Evolutionary conservation across 75 land plant genomes (phyloP).

Genomic region (Selaginella tamariscina): DNA sequence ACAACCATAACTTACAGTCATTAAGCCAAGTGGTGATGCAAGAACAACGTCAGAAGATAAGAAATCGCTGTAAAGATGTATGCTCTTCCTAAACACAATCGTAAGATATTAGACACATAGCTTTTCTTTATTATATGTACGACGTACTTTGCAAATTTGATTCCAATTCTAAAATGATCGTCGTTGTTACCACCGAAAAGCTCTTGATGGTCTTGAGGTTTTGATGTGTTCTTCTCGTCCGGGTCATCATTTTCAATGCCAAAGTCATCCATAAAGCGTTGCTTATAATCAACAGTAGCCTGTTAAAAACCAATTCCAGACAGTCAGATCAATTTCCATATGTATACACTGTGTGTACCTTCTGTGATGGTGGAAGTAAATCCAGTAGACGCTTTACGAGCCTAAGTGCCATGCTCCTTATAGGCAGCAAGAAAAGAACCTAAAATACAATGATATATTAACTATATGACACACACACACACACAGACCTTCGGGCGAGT

Average conservation of each 20-base stretch:
- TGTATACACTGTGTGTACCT: constrained; percentile 28
- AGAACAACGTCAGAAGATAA: constrained; percentile 86
- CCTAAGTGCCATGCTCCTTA: constrained; percentile 68
- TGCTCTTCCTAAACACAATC: constrained; percentile 39
- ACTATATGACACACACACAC: neutral
- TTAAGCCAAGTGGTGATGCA: constrained; percentile 75
- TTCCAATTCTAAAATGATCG: constrained; percentile 80
- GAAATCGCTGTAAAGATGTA: constrained; percentile 76
- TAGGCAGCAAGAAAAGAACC: constrained; percentile 73
- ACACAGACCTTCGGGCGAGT: constrained; percentile 80
- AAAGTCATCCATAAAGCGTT: constrained; percentile 66
- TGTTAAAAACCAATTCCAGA: constrained; percentile 22
- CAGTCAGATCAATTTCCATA: no score
- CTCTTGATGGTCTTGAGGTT: constrained; percentile 63
- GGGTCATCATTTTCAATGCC: constrained; percentile 37
- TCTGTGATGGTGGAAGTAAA: constrained; percentile 49
- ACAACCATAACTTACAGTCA: constrained; percentile 41
- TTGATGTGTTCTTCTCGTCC: constrained; percentile 37
- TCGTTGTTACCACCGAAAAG: constrained; percentile 73
- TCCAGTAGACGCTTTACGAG: constrained; percentile 71
- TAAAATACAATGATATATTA: constrained; percentile 16
- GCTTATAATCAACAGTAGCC: constrained; percentile 53
- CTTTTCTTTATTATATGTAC: neutral
- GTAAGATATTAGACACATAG: neutral
- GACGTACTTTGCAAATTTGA: constrained; percentile 66